Base-by-base conservation (phyloP, 2,329 filamentous ascomycete genomes). In the Fulvia fulva region DNA sequence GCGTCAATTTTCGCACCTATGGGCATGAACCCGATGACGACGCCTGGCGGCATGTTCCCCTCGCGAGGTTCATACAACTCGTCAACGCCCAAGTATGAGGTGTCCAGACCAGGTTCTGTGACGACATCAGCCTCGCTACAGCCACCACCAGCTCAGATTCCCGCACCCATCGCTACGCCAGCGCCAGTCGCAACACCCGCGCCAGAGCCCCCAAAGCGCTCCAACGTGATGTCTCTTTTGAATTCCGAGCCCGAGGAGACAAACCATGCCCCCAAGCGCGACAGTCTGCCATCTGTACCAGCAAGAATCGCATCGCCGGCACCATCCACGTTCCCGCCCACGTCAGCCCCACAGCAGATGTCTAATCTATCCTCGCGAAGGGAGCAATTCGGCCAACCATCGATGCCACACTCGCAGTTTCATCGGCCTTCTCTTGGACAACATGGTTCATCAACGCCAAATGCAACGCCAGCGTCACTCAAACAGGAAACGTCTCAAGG, bases 161-260 rank as follows among this genome's bases (percentile, higher is more conserved):
- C 60, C 12, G 57, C 52, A 16, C 58, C 61, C 22, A 51, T 52
- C 11, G 58, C 65, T 26, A 53, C 64, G n/a, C 60, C 61, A 5
- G 51, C 63, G 5, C 60, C 66, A n/a, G 60, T 63, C 12, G 57
- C 65, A n/a, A 63, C 62, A 14, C 65, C 68, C 16, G 61, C 67
- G 26, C 64, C 67, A 16, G 71, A 72, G 51, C 67, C 71, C 11
- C 72, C 72, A 2, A 75, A 74, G 63, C 68, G 71, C 14, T 74
- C 73, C 5, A 75, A 74, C 55, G 43, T 75, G 52, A 60, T 70
- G 44, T 70, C 67, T 2, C 65, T 75, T 4, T 60, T 75, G 21
- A 75, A 75, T 57, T 64, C 63, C 6, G 70, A 74, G 53, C 68
- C 70, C 5, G 67, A 67, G 45, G 62, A 63, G 54, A 56, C 60